phyloP scores from a whole-genome alignment of 345 rosid genomes.

The Limnanthes douglasii region DNA sequence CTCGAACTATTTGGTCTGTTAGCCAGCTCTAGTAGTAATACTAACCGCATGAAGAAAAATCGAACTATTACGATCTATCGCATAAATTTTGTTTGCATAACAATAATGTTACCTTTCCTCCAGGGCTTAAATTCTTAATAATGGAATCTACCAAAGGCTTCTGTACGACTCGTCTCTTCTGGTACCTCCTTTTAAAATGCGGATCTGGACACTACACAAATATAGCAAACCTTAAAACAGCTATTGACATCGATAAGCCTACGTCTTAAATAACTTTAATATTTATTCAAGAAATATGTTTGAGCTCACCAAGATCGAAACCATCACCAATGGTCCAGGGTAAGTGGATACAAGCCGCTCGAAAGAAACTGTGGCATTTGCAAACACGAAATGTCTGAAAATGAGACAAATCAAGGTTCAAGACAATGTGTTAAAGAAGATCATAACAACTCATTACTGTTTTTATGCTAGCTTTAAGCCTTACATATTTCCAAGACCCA shows the following conservation, averaged over 20 bases:
- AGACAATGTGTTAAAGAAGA: slow-evolving; percentile 9
- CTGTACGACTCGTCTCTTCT: slow-evolving; percentile 82
- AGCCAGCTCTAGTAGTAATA: no score
- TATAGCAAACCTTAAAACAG: slow-evolving; percentile 2
- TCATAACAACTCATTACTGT: background rate
- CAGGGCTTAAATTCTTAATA: slow-evolving; percentile 33
- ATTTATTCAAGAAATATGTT: background rate
- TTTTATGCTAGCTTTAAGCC: slow-evolving; percentile 5
- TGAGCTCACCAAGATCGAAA: slow-evolving; percentile 67
- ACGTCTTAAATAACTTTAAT: background rate
- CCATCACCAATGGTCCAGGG: slow-evolving; percentile 71
- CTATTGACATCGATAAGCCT: background rate
- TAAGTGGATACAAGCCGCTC: slow-evolving; percentile 39
- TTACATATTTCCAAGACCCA: slow-evolving; percentile 67
- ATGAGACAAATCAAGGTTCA: slow-evolving; percentile 10
- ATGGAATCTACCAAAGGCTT: slow-evolving; percentile 59
- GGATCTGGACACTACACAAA: slow-evolving; percentile 86
- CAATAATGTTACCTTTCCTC: slow-evolving; percentile 47
- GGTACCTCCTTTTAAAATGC: slow-evolving; percentile 91
- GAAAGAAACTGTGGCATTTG: slow-evolving; percentile 75
- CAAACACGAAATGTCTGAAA: slow-evolving; percentile 70
- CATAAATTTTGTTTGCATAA: no score
- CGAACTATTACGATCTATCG: no score
- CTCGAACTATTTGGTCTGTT: no score
- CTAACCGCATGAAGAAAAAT: no score